These are phyloP conservation scores for Sanghuangporus baumii DNA, from an alignment of 1,284 basidiomycete genomes.

Conservation along the genomic window DNA sequence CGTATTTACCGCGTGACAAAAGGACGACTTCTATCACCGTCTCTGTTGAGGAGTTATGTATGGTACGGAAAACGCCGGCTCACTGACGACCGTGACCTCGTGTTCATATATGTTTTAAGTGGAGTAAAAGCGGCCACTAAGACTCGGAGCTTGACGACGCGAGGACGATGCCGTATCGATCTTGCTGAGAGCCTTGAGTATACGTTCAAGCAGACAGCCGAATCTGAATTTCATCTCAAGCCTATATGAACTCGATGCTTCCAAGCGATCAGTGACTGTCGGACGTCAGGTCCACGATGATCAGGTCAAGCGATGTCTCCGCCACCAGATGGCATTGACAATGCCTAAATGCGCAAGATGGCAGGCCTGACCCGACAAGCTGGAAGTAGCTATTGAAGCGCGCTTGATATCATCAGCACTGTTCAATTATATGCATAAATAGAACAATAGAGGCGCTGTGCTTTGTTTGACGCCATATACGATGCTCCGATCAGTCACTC, in stretches of 20 bases:
- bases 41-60: neutral
- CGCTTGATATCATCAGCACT: neutral
- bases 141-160: neutral
- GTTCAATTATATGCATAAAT: neutral
- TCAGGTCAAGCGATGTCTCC: neutral
- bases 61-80: neutral
- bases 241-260: neutral
- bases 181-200: too few species aligned
- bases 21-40: neutral
- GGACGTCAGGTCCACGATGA: neutral
- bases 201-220: neutral
- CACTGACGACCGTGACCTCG: neutral
- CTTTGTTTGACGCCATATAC: neutral
- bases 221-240: neutral
- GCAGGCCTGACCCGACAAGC: slow-evolving; percentile 10
- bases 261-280: neutral
- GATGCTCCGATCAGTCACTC: too few species aligned
- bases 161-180: too few species aligned
- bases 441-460: neutral
- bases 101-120: neutral
- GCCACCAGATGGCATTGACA: neutral
- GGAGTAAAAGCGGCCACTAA: neutral
- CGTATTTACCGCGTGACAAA: neutral
- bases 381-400: neutral
- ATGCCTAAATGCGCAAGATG: slow-evolving; percentile 15